phyloP scores from a whole-genome alignment of 148 eudicot genomes.

The Arctostaphylos glauca region DNA sequence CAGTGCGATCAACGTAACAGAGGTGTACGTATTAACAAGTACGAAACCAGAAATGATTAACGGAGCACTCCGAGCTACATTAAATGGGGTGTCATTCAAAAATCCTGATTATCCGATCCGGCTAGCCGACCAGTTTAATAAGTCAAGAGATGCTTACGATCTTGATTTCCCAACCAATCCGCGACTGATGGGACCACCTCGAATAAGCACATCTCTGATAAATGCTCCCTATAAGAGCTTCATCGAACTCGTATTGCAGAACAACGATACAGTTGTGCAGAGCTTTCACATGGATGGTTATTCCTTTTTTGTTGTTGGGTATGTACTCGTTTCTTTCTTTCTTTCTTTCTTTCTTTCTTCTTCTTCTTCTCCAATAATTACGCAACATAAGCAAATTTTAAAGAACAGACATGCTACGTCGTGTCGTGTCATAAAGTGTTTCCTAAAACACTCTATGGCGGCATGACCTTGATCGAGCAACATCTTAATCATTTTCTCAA shows the following conservation, averaged over 20 bases:
- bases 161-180: slow-evolving; percentile 67
- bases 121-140: slow-evolving; percentile 64
- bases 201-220: slow-evolving; percentile 55
- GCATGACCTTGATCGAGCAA: too few species aligned
- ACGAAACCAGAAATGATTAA: slow-evolving; percentile 59
- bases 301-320: slow-evolving; percentile 93
- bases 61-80: slow-evolving; percentile 69
- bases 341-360: too few species aligned
- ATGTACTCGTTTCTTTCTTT: slow-evolving; percentile 9
- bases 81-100: slow-evolving; percentile 79
- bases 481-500: too few species aligned
- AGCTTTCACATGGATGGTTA: slow-evolving; percentile 89
- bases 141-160: slow-evolving; percentile 64
- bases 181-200: slow-evolving; percentile 41
- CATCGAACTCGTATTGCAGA: slow-evolving; percentile 74
- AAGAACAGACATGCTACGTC: too few species aligned
- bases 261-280: slow-evolving; percentile 82
- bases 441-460: too few species aligned
- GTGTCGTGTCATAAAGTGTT: too few species aligned
- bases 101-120: slow-evolving; percentile 78
- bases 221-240: slow-evolving; percentile 74
- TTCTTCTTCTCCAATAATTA: too few species aligned
- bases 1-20: slow-evolving; percentile 42
- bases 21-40: slow-evolving; percentile 51
- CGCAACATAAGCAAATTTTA: too few species aligned